phyloP scores from a whole-genome alignment of 331 rosid species.

The Stylosanthes scabra region DNA sequence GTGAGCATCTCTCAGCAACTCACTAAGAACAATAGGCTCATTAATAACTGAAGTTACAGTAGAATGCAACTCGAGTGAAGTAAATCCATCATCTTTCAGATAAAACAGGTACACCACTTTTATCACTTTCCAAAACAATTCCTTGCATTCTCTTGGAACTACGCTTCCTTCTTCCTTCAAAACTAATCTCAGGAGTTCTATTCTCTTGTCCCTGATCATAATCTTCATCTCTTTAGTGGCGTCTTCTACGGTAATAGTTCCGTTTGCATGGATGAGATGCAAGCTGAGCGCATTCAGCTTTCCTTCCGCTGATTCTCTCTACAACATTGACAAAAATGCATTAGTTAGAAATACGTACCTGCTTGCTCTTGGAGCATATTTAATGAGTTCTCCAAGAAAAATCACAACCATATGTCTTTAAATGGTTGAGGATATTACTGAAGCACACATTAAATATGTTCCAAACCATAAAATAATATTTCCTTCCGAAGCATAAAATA shows the following conservation, averaged over 20 bases:
- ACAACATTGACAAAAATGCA: conserved; percentile 21
- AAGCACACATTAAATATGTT: too few relatives aligned
- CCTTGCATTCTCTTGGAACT: conserved; percentile 86
- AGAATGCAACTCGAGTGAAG: conserved; percentile 63
- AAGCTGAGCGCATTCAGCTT: conserved; percentile 66
- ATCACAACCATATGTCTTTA: too few relatives aligned
- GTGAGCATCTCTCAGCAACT: conserved; percentile 25
- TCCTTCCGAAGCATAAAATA: too few relatives aligned
- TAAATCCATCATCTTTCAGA: conserved; percentile 77
- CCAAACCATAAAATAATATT: too few relatives aligned
- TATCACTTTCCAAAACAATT: conserved; percentile 84
- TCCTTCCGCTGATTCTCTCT: conserved; percentile 85
- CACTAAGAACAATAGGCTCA: conserved; percentile 56
- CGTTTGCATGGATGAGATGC: conserved; percentile 45
- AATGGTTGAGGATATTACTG: too few relatives aligned
- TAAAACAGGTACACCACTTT: conserved; percentile 68
- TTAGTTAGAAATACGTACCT: too few relatives aligned
- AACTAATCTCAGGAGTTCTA: conserved; percentile 69
- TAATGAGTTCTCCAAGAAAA: too few relatives aligned
- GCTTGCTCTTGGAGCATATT: too few relatives aligned
- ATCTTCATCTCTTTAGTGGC: conserved; percentile 47
- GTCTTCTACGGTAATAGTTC: conserved; percentile 52
- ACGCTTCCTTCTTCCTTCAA: conserved; percentile 59
- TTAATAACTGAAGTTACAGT: conserved; percentile 52
- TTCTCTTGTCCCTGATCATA: conserved; percentile 47